phyloP scores from a whole-genome alignment of 2,329 filamentous ascomycete genomes.

The Colletotrichum liaoningense region DNA sequence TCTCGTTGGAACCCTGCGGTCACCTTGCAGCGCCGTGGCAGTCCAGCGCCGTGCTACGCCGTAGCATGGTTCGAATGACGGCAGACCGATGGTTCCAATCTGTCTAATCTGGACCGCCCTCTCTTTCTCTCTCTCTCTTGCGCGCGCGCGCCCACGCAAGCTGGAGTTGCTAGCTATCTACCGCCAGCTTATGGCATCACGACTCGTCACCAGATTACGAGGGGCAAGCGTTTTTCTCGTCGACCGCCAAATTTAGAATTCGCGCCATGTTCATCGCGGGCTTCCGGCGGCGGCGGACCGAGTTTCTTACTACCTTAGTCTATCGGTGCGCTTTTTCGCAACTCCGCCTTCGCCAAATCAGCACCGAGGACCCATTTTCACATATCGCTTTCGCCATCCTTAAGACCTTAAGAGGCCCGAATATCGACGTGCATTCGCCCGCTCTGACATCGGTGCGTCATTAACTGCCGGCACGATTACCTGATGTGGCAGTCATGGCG shows the following conservation, averaged over 20 bases:
- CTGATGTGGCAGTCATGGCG: slow-evolving; percentile 33
- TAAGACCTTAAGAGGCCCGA: slow-evolving; percentile 9
- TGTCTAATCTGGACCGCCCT: background rate
- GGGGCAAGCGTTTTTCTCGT: background rate
- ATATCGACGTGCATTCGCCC: slow-evolving; percentile 31
- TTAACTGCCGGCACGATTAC: slow-evolving; percentile 29
- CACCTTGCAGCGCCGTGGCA: slow-evolving; percentile 22
- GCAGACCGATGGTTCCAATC: slow-evolving; percentile 13
- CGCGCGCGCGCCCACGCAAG: background rate
- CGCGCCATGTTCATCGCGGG: background rate
- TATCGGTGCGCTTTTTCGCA: background rate
- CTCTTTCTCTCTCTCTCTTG: too few species aligned
- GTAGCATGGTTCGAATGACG: slow-evolving; percentile 11
- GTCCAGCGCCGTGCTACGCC: slow-evolving; percentile 23
- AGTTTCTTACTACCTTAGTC: background rate
- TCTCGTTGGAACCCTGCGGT: slow-evolving; percentile 28
- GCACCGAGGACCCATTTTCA: slow-evolving; percentile 4
- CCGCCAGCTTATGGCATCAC: slow-evolving; percentile 21
- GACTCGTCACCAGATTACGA: slow-evolving; percentile 4
- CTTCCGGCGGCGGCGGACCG: background rate
- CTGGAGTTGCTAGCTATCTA: background rate
- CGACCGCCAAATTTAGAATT: slow-evolving; percentile 11
- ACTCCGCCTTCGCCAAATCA: background rate
- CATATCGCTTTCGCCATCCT: background rate
- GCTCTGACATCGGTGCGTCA: slow-evolving; percentile 28